Evolutionary conservation across 2,329 filamentous ascomycete genomes (phyloP).

Genomic region (Fusarium neocosmosporiellum): DNA sequence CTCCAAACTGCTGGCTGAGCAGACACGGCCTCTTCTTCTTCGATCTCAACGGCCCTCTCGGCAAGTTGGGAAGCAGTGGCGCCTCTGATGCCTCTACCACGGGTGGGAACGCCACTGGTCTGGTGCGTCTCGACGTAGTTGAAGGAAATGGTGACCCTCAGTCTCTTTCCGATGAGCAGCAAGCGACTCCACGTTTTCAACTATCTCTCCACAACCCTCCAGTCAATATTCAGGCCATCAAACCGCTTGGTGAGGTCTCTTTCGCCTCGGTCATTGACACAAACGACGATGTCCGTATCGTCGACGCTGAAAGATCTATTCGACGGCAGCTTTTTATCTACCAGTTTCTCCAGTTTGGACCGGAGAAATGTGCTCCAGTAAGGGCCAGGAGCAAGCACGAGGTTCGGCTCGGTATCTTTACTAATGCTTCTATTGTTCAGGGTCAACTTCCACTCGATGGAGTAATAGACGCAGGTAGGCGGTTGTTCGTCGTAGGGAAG

Average conservation of each 20-base stretch:
- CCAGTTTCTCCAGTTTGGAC: background rate
- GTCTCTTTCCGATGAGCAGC: background rate
- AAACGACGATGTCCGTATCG: background rate
- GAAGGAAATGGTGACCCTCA: background rate
- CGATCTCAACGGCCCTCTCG: background rate
- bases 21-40: background rate
- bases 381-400: background rate
- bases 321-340: background rate
- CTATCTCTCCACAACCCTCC: background rate
- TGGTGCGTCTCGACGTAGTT: background rate
- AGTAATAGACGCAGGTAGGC: background rate
- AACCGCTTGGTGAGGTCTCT: background rate
- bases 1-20: background rate
- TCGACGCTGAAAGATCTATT: background rate
- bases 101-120: background rate
- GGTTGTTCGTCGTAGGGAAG: background rate
- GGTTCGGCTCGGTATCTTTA: background rate
- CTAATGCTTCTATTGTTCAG: background rate
- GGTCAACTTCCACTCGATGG: background rate
- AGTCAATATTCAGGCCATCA: background rate
- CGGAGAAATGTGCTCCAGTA: background rate
- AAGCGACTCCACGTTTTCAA: background rate
- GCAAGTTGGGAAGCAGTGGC: background rate
- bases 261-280: background rate
- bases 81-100: background rate